phyloP scores from a whole-genome alignment of 192 early-diverging fungal genomes.

The Coemansia sp. region DNA sequence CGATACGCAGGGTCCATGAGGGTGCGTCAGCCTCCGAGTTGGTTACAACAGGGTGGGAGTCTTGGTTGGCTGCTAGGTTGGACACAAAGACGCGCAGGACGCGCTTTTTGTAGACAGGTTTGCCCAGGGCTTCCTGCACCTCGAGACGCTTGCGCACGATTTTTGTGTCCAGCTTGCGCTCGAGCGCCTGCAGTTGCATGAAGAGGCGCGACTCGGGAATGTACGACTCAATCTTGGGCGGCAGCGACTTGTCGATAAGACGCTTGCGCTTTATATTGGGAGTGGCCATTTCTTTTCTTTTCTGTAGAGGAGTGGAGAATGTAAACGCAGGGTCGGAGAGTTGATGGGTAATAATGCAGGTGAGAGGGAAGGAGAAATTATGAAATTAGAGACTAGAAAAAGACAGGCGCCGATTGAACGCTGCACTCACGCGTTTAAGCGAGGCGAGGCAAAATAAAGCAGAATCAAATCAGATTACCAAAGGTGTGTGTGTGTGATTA shows the following conservation, averaged over 20 bases:
- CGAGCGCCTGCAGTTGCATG: slow-evolving; percentile 80
- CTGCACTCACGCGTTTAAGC: no score
- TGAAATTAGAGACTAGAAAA: no score
- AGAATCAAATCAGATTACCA: no score
- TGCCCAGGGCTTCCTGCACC: slow-evolving; percentile 78
- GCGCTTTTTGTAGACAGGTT: slow-evolving; percentile 69
- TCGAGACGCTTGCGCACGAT: slow-evolving; percentile 90
- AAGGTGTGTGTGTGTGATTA: no score
- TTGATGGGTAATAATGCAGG: not conserved
- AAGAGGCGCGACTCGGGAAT: slow-evolving; percentile 92
- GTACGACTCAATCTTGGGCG: slow-evolving; percentile 76
- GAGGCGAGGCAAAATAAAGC: no score
- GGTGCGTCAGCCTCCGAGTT: slow-evolving; percentile 51
- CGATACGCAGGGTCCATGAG: slow-evolving; percentile 88
- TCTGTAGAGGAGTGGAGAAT: not conserved
- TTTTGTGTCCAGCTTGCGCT: slow-evolving; percentile 83
- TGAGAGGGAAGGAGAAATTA: no score
- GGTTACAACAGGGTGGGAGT: no score
- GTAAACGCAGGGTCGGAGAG: not conserved
- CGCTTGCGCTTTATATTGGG: slow-evolving; percentile 37
- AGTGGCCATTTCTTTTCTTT: slow-evolving; percentile 25
- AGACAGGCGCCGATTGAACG: no score
- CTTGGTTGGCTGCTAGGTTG: slow-evolving; percentile 80
- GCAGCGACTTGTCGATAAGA: slow-evolving; percentile 42
- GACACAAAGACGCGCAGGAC: slow-evolving; percentile 89